Percentiles rank a stretch among this genome's conserved stretches.
These are phyloP conservation scores for Phytophthora cryptogea DNA, from an alignment of 352 stramenopile genomes.

Conservation along the genomic window DNA sequence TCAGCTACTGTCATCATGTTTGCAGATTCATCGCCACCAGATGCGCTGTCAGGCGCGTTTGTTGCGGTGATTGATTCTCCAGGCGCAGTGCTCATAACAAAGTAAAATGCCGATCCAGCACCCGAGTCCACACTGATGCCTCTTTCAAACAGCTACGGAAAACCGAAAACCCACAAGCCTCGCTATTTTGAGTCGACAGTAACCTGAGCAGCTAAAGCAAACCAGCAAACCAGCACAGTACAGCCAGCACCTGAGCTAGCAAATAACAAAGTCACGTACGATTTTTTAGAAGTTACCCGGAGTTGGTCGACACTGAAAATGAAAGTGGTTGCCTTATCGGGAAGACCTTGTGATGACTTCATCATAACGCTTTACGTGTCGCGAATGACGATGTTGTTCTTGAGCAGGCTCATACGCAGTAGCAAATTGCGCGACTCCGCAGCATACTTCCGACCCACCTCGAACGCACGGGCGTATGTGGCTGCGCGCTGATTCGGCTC, in stretches of 20 bases:
- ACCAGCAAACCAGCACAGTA: background rate
- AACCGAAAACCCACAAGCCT: slow-evolving; percentile 12
- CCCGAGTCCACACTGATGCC: background rate
- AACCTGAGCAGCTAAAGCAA: background rate
- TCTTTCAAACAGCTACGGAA: slow-evolving; percentile 8
- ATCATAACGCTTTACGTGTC: slow-evolving; percentile 43
- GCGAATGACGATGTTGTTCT: slow-evolving; percentile 85
- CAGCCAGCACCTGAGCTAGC: no score
- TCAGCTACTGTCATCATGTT: slow-evolving; percentile 15
- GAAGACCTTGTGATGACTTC: slow-evolving; percentile 1
- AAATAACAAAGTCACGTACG: slow-evolving; percentile 14
- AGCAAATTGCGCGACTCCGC: slow-evolving; percentile 82
- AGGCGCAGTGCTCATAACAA: slow-evolving; percentile 4
- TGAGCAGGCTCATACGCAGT: slow-evolving; percentile 86
- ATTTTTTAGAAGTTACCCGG: slow-evolving; percentile 24
- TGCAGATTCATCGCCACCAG: background rate
- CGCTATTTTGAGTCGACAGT: slow-evolving; percentile 16
- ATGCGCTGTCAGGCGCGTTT: background rate
- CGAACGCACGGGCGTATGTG: slow-evolving; percentile 81
- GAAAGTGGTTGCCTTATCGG: slow-evolving; percentile 1
- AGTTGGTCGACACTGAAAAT: background rate
- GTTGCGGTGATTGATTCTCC: background rate
- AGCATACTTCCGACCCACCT: slow-evolving; percentile 81
- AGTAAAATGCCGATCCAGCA: background rate
- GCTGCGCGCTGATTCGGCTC: slow-evolving; percentile 76